Base-by-base conservation (phyloP, 2,329 filamentous ascomycete genomes). In the Chrysoporthe deuterocubensis region DNA sequence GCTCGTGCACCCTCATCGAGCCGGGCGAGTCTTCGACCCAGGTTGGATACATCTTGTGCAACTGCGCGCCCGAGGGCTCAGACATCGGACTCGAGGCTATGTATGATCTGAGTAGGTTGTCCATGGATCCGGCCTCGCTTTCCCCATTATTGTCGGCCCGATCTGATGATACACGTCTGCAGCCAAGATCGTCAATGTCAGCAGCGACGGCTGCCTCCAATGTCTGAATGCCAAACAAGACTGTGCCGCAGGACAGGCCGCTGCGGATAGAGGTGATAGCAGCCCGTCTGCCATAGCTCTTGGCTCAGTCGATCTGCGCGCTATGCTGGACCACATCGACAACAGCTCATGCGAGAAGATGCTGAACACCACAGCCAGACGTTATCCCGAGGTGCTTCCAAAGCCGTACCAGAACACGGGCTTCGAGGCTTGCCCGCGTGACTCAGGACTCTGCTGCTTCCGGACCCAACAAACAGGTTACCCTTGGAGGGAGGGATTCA, bases 361-460 rank as follows among this genome's bases (percentile, higher is more conserved):
- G 32, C 21, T 67, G 58, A 37, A n/a, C 6, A 9, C 11, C 0
- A 18, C 37, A 7, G 34, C 21, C n/a, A 26, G 8, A 26, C 2
- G 14, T 9, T 46, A 52, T 40, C 59, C 59, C 6, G 4, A 32
- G 6, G 26, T 52, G n/a, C 56, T 67, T 18, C 67, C 67, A 40
- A 6, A 2, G 58, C 16, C 61, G 7, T 67, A 46, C 26, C 14
- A 34, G 7, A 62, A 64, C 57, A 69, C 60, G 18, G 37, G 59
- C 4, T 48, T 67, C n/a, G 42, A 57, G 6, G 37, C 56, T 42
- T 69, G 67, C 42, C 52, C n/a, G 18, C 50, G 58, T 26, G 61
- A 69, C 13, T 21, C 60, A n/a, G 44, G 61, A 8, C 61, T 69
- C 46, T 69, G 67, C 57, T 69, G 65, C 57, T 69, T 34, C 65